Evolutionary conservation across 106 monocot genomes (phyloP).

Genomic region (Amphibolis antarctica): DNA sequence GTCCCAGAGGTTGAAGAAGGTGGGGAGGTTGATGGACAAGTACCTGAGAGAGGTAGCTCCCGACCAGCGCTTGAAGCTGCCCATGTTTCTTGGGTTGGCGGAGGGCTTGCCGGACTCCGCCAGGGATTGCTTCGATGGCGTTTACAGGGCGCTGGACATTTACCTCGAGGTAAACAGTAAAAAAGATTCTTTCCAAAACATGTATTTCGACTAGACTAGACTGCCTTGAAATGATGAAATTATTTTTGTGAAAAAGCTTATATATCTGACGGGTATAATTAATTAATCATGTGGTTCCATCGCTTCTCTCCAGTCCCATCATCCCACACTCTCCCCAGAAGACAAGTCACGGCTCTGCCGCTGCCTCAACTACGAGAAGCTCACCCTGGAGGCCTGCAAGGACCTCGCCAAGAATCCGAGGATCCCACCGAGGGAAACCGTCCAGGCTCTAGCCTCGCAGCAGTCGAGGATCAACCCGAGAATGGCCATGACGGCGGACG

Average conservation of each 20-base stretch:
- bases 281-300: too few species aligned
- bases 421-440: slow-evolving; percentile 61
- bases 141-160: slow-evolving; percentile 79
- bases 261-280: too few species aligned
- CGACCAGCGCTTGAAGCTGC: slow-evolving; percentile 59
- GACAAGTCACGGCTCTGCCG: slow-evolving; percentile 55
- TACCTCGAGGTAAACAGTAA: slow-evolving; percentile 82
- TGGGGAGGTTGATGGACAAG: slow-evolving; percentile 64
- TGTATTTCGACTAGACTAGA: too few species aligned
- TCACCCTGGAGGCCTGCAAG: slow-evolving; percentile 74
- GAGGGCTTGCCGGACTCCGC: slow-evolving; percentile 78
- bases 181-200: too few species aligned
- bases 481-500: background rate
- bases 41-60: slow-evolving; percentile 73
- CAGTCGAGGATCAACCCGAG: slow-evolving; percentile 34
- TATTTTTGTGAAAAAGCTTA: too few species aligned
- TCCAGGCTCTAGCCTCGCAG: slow-evolving; percentile 74
- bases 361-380: slow-evolving; percentile 86
- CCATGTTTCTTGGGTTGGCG: slow-evolving; percentile 55
- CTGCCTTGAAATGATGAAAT: too few species aligned
- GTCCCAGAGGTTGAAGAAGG: slow-evolving; percentile 67
- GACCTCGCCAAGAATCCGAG: slow-evolving; percentile 81
- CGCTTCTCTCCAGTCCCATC: slow-evolving; percentile 53
- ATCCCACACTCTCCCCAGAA: slow-evolving; percentile 41
- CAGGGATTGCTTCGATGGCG: slow-evolving; percentile 75